Evolutionary conservation across 352 stramenopile species (phyloP).

Genomic region (Blastocystis sp.): DNA sequence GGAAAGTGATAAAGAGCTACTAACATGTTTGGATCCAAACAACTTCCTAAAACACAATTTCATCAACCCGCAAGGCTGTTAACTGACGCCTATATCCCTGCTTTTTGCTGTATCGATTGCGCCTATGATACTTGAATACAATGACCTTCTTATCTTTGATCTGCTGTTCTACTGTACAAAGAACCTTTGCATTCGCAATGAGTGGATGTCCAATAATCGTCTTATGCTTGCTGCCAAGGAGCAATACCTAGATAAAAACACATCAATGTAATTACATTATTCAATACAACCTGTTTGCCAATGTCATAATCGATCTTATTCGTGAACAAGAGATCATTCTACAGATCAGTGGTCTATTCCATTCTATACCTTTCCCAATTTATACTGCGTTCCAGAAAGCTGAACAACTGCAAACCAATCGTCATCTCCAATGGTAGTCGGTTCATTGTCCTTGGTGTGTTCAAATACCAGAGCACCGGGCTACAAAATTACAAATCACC

Average conservation of each 20-base stretch:
- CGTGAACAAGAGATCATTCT: slow-evolving; percentile 61
- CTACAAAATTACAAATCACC: slow-evolving; percentile 1
- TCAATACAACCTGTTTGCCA: slow-evolving; percentile 41
- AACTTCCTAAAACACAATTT: slow-evolving; percentile 51
- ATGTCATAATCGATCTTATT: slow-evolving; percentile 58
- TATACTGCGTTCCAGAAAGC: slow-evolving; percentile 58
- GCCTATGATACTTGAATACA: slow-evolving; percentile 56
- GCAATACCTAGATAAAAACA: slow-evolving; percentile 25
- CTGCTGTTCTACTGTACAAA: slow-evolving; percentile 60
- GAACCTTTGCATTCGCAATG: slow-evolving; percentile 46
- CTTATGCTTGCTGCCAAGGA: slow-evolving; percentile 59
- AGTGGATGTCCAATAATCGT: slow-evolving; percentile 51
- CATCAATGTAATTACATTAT: background rate
- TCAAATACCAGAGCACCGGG: slow-evolving; percentile 38
- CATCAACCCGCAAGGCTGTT: slow-evolving; percentile 47
- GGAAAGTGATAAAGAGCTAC: slow-evolving; percentile 39
- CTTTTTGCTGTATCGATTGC: slow-evolving; percentile 57
- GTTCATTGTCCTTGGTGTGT: slow-evolving; percentile 59
- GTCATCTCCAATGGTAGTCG: slow-evolving; percentile 7
- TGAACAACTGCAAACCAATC: slow-evolving; percentile 57
- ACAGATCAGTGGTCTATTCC: background rate
- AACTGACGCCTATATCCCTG: slow-evolving; percentile 41
- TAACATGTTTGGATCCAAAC: slow-evolving; percentile 14
- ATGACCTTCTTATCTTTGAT: slow-evolving; percentile 59
- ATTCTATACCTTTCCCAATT: slow-evolving; percentile 40